Conservation (phyloP, 2,329 filamentous ascomycete genomes). For the Tolypocladium amazonense region DNA sequence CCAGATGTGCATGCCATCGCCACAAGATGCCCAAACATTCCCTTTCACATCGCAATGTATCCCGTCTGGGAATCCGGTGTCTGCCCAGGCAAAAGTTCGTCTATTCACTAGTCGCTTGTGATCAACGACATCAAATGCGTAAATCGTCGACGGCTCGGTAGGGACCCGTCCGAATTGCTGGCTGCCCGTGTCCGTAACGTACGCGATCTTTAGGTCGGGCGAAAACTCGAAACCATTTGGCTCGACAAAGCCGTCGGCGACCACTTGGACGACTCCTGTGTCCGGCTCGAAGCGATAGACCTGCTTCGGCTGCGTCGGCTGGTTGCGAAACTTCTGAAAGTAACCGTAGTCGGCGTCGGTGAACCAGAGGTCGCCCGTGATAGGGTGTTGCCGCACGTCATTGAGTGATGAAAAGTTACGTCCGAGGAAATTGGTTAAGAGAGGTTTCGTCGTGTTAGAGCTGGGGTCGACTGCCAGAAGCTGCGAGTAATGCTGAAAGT, state of each 20-base stretch:
- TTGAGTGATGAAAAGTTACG: constrained; percentile 51
- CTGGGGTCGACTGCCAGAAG: constrained; percentile 4
- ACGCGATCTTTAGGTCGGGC: constrained; percentile 38
- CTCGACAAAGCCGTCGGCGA: constrained; percentile 45
- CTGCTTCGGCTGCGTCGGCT: constrained; percentile 42
- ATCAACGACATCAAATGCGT: constrained; percentile 4
- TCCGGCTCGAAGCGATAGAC: constrained; percentile 44
- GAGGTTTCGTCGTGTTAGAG: constrained; percentile 15
- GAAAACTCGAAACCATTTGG: constrained; percentile 50
- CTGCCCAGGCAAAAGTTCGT: constrained; percentile 45
- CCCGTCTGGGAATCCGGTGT: constrained; percentile 48
- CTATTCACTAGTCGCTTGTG: constrained; percentile 20
- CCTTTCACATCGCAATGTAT: constrained; percentile 44
- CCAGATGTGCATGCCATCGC: constrained; percentile 39
- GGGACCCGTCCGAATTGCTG: constrained; percentile 2
- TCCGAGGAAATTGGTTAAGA: constrained; percentile 50
- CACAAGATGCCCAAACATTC: constrained; percentile 41
- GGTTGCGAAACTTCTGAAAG: constrained; percentile 44
- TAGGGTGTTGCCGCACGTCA: constrained; percentile 42
- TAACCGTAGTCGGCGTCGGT: constrained; percentile 52
- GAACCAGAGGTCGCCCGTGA: constrained; percentile 51
- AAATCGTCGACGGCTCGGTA: constrained; percentile 3
- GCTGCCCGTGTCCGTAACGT: constrained; percentile 46
- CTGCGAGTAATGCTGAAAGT: constrained; percentile 40
- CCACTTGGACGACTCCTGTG: constrained; percentile 40